phyloP scores from a whole-genome alignment of 768 basidiomycete genomes.

The Lactarius sp. region DNA sequence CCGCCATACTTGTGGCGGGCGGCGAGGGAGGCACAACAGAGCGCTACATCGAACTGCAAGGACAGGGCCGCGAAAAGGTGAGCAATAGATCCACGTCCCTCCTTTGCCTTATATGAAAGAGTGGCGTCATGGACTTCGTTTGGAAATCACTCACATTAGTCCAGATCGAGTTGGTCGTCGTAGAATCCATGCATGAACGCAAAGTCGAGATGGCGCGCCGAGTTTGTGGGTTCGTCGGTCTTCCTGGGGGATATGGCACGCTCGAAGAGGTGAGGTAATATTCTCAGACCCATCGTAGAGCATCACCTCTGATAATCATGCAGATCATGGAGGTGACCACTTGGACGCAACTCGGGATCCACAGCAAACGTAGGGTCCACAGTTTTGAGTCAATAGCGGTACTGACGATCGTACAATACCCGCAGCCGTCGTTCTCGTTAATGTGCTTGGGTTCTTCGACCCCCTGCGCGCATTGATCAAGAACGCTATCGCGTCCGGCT shows the following conservation, averaged over 20 bases:
- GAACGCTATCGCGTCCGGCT: slow-evolving; percentile 62
- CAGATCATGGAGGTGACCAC: slow-evolving; percentile 89
- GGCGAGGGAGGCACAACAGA: slow-evolving; percentile 49
- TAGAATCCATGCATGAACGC: slow-evolving; percentile 82
- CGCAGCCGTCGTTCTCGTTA: slow-evolving; percentile 79
- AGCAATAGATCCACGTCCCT: neutral
- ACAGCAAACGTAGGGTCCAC: slow-evolving; percentile 63
- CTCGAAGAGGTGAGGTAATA: slow-evolving; percentile 74
- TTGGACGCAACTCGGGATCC: slow-evolving; percentile 90
- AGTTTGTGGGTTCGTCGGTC: slow-evolving; percentile 73
- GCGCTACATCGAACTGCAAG: slow-evolving; percentile 30
- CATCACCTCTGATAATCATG: neutral
- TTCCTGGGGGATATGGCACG: slow-evolving; percentile 94
- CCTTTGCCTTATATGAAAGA: neutral
- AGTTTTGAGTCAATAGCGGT: slow-evolving; percentile 1
- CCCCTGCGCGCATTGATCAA: slow-evolving; percentile 74
- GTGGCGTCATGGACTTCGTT: neutral
- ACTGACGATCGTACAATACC: slow-evolving; percentile 3
- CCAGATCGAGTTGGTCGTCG: slow-evolving; percentile 41
- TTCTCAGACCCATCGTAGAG: neutral
- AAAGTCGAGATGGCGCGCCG: slow-evolving; percentile 88
- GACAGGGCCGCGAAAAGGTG: slow-evolving; percentile 36
- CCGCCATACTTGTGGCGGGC: slow-evolving; percentile 63
- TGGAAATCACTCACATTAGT: neutral
- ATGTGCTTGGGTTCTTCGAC: slow-evolving; percentile 79